These are phyloP conservation scores for Phytophthora cryptogea DNA, from an alignment of 352 stramenopile species.

Conservation along the genomic window DNA sequence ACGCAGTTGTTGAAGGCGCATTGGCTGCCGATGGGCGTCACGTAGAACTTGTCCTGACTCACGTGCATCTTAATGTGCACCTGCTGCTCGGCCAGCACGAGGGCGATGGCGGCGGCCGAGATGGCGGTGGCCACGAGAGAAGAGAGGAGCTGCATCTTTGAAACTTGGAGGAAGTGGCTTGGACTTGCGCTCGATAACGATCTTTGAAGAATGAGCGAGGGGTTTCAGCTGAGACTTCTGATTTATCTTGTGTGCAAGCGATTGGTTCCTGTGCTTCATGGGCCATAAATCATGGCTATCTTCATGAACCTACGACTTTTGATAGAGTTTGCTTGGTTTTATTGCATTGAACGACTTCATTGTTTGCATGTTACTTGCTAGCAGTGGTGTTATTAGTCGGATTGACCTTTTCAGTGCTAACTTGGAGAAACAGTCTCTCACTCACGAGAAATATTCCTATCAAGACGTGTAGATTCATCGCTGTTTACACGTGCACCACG, in stretches of 20 bases:
- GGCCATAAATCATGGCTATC: too few relatives aligned
- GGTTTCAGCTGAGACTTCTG: background rate
- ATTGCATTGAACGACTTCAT: too few relatives aligned
- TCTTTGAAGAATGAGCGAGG: background rate
- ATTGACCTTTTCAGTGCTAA: slow-evolving; percentile 1
- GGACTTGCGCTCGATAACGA: background rate
- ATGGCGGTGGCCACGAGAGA: slow-evolving; percentile 15
- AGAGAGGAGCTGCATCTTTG: slow-evolving; percentile 32
- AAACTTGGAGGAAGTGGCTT: slow-evolving; percentile 1
- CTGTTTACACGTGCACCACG: slow-evolving; percentile 26
- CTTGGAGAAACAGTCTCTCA: background rate
- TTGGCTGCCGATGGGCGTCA: slow-evolving; percentile 56
- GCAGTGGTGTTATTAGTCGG: background rate
- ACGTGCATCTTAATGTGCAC: slow-evolving; percentile 45
- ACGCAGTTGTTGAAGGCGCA: slow-evolving; percentile 64
- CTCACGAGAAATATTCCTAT: slow-evolving; percentile 3
- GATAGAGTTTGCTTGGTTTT: too few relatives aligned
- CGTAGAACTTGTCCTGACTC: slow-evolving; percentile 53
- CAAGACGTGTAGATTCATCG: background rate
- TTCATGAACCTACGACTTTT: too few relatives aligned
- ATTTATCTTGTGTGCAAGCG: background rate
- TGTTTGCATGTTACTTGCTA: background rate
- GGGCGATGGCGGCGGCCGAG: slow-evolving; percentile 14
- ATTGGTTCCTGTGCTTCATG: background rate
- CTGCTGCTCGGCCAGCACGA: slow-evolving; percentile 35